A percentile compares a stretch with the other conserved stretches of the same genome.
These are phyloP conservation scores for Cucurbita argyrosperma DNA, from an alignment of 306 rosid species.

Conservation along the genomic window DNA sequence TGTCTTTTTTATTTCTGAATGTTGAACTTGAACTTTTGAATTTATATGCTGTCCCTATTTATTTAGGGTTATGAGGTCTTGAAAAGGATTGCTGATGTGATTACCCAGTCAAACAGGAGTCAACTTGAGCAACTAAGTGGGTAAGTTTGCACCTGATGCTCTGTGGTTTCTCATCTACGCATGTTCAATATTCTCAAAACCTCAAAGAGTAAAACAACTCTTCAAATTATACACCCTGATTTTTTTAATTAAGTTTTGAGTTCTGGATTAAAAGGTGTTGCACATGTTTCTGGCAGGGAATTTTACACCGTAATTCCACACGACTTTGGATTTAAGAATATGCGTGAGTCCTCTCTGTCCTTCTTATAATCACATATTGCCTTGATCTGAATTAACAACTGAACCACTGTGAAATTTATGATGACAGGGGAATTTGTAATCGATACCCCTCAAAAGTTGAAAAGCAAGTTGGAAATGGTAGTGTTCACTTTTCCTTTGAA, in stretches of 20 bases:
- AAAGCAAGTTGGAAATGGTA: slow-evolving; percentile 87
- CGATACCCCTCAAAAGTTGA: slow-evolving; percentile 85
- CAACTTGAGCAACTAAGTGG: slow-evolving; percentile 74
- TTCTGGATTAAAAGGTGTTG: slow-evolving; percentile 8
- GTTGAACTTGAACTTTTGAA: not conserved
- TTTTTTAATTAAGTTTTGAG: not conserved
- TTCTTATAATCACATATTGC: not conserved
- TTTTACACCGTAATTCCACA: slow-evolving; percentile 95
- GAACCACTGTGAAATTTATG: not conserved
- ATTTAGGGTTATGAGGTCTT: slow-evolving; percentile 63
- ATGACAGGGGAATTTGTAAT: slow-evolving; percentile 75
- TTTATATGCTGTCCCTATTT: not conserved
- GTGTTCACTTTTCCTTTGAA: not conserved
- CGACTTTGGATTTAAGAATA: slow-evolving; percentile 82
- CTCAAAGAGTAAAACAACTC: not conserved
- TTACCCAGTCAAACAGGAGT: slow-evolving; percentile 36
- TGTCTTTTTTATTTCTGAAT: not conserved
- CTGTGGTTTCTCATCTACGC: not conserved
- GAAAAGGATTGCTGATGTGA: slow-evolving; percentile 72
- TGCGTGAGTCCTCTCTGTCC: slow-evolving; percentile 49
- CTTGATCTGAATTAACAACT: not conserved
- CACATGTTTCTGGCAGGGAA: slow-evolving; percentile 52
- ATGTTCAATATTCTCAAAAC: not conserved
- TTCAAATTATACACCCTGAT: not conserved
- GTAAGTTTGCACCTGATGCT: slow-evolving; percentile 22